Conservation (phyloP, 768 basidiomycete species). For the Porphyrellus cyaneotinctus region DNA sequence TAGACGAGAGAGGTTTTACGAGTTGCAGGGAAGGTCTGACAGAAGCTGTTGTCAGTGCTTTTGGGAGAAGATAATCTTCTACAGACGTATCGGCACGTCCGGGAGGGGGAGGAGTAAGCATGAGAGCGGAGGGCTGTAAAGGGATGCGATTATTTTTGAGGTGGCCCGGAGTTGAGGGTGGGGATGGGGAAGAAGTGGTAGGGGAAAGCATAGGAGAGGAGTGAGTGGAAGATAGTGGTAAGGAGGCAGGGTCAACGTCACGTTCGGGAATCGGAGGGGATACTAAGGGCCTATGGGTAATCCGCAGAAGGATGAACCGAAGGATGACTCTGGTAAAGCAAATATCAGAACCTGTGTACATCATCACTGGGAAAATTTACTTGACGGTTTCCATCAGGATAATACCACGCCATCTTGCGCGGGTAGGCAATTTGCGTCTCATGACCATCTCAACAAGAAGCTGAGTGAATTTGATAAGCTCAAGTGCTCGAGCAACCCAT, state of each 20-base stretch:
- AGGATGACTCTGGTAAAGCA: conserved; percentile 57
- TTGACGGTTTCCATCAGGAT: conserved; percentile 79
- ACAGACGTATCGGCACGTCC: conserved; percentile 52
- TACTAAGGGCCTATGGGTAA: conserved; percentile 74
- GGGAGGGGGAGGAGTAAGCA: conserved; percentile 48
- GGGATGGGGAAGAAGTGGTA: conserved; percentile 53
- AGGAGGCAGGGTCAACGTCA: conserved; percentile 72
- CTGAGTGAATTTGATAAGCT: conserved; percentile 75
- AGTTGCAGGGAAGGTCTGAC: conserved; percentile 71
- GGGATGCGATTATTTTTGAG: conserved; percentile 73
- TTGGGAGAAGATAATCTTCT: conserved; percentile 80
- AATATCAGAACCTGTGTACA: conserved; percentile 4
- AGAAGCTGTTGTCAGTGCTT: conserved; percentile 67
- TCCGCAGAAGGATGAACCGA: conserved; percentile 65
- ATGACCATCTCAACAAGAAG: conserved; percentile 89
- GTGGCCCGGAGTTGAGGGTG: conserved; percentile 69
- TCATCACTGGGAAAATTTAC: conserved; percentile 41
- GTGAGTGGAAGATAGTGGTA: conserved; percentile 50
- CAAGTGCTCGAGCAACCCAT: conserved; percentile 71
- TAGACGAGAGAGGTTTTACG: conserved; percentile 53
- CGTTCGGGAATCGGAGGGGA: conserved; percentile 81
- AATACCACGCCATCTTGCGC: conserved; percentile 71
- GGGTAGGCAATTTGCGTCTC: conserved; percentile 61
- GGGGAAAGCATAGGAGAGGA: conserved; percentile 60
- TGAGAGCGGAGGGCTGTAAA: conserved; percentile 59